These are phyloP conservation scores for Vitis hybrid DNA, from an alignment of 177 flowering plant species.

Conservation along the genomic window DNA sequence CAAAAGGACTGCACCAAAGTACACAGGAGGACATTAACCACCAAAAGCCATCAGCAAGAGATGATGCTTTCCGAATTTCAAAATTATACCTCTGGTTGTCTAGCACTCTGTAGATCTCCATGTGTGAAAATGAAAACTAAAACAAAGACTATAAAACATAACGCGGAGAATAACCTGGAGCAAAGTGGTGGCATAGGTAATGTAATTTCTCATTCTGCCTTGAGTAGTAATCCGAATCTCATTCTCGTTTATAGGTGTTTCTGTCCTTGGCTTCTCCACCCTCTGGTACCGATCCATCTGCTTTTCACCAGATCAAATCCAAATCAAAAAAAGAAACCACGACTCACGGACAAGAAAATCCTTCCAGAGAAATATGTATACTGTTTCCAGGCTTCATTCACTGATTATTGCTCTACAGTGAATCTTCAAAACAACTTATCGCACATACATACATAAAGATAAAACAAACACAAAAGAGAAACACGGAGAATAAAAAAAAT, in stretches of 20 bases:
- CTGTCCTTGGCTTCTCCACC: conserved; percentile 22
- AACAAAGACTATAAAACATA: background rate
- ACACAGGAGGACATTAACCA: too few relatives aligned
- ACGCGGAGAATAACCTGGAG: conserved; percentile 12
- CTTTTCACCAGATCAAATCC: background rate
- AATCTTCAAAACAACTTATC: too few relatives aligned
- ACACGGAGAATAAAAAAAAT: too few relatives aligned
- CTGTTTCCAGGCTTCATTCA: too few relatives aligned
- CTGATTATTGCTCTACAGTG: too few relatives aligned
- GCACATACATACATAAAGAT: too few relatives aligned
- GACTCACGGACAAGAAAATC: background rate
- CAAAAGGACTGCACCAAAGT: too few relatives aligned
- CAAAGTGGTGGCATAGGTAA: conserved; percentile 23
- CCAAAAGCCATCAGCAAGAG: too few relatives aligned
- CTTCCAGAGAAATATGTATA: background rate
- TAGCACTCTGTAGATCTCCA: too few relatives aligned
- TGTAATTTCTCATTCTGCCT: conserved; percentile 25
- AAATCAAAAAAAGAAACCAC: background rate
- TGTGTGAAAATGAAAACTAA: background rate
- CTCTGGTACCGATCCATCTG: conserved; percentile 29
- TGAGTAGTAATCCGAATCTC: conserved; percentile 24
- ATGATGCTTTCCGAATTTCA: too few relatives aligned
- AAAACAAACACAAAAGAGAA: too few relatives aligned
- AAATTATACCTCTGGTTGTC: too few relatives aligned
- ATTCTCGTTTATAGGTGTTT: conserved; percentile 22